Percentiles rank a stretch among this genome's conserved stretches.
Evolutionary conservation across 116 monocot species (phyloP).

Genomic region (Zostera marina): DNA sequence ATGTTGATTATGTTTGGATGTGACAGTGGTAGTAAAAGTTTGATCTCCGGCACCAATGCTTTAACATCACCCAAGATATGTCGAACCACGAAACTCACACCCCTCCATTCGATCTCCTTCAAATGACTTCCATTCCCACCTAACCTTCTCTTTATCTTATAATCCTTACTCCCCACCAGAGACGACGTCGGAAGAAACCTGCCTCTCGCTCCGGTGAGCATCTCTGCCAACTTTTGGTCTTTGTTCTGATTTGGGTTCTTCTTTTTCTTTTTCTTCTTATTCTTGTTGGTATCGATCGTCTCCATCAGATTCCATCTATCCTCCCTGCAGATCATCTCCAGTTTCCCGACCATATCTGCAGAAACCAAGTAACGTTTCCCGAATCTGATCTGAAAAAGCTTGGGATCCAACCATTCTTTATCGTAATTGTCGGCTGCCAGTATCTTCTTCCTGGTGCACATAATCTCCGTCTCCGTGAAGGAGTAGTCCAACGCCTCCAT

Average conservation of each 20-base stretch:
- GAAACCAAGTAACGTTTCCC: no score
- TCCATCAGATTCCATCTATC: no score
- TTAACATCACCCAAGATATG: constrained; percentile 30
- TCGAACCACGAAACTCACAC: constrained; percentile 32
- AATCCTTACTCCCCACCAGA: constrained; percentile 37
- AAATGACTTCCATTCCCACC: constrained; percentile 22
- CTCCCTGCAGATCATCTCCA: no score
- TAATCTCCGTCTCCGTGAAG: constrained; percentile 19
- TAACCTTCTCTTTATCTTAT: constrained; percentile 19
- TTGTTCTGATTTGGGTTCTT: no score
- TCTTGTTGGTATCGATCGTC: no score
- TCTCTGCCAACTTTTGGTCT: constrained; percentile 9
- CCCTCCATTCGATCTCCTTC: constrained; percentile 73
- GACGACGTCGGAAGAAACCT: constrained; percentile 31
- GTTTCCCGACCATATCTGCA: no score
- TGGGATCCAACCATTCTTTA: no score
- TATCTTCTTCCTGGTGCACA: no score
- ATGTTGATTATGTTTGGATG: constrained; percentile 40
- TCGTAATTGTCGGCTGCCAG: no score
- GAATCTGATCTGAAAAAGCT: no score
- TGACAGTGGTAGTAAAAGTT: constrained; percentile 16
- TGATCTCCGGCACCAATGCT: constrained; percentile 18
- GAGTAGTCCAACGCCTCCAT: constrained; percentile 50
- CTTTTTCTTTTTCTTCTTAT: no score
- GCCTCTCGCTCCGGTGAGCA: constrained; percentile 18